Evolutionary conservation across 176 grass and related monocot species (phyloP).

Genomic region (Aechmea fasciata): DNA sequence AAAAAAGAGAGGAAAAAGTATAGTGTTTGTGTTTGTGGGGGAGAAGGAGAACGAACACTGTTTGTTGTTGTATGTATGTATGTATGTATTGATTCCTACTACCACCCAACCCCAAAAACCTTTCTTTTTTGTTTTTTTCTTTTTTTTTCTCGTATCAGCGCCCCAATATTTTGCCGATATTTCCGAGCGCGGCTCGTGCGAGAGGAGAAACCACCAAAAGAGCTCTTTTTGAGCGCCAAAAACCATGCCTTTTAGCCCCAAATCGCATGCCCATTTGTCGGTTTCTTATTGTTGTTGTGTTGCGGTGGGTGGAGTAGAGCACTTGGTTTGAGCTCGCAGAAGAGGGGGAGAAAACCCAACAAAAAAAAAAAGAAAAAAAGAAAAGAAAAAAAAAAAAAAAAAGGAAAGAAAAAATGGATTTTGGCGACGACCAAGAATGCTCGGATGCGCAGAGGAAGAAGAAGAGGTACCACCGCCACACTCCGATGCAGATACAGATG

Average conservation of each 20-base stretch:
- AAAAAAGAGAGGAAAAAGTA: too few relatives aligned
- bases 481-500: conserved; percentile 91
- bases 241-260: background rate
- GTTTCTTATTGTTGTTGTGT: background rate
- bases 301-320: background rate
- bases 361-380: background rate
- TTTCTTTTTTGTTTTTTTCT: background rate
- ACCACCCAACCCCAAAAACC: background rate
- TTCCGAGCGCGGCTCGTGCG: background rate
- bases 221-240: background rate
- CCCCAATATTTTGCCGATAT: conserved; percentile 4
- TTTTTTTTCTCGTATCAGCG: background rate
- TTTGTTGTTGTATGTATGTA: too few relatives aligned
- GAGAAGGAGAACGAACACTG: background rate
- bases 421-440: conserved; percentile 68
- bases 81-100: background rate
- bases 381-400: too few relatives aligned
- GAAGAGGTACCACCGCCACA: conserved; percentile 96
- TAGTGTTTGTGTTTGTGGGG: background rate
- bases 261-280: background rate
- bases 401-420: conserved; percentile 39
- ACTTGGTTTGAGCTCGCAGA: background rate
- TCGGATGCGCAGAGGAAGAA: conserved; percentile 54
- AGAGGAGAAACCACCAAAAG: background rate
- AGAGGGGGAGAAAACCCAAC: background rate